These are phyloP conservation scores for Zygoascus hellenicus DNA, from an alignment of 1,139 yeast species.

Conservation along the genomic window DNA sequence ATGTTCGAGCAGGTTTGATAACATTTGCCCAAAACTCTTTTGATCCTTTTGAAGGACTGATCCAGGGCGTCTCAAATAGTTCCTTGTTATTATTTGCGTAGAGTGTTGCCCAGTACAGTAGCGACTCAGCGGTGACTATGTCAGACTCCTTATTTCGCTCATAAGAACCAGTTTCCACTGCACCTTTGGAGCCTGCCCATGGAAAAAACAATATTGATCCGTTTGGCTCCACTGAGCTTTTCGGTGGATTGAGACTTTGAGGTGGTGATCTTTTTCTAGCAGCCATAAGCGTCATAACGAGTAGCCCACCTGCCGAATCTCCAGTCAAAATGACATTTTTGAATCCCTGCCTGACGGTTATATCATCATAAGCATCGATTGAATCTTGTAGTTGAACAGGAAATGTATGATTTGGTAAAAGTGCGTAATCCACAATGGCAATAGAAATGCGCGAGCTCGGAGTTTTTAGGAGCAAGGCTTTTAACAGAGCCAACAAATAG, in stretches of 20 bases:
- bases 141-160: neutral
- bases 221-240: neutral
- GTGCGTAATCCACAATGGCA: slow-evolving; percentile 37
- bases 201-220: neutral
- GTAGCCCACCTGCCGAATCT: slow-evolving; percentile 46
- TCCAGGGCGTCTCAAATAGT: neutral
- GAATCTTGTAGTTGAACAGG: slow-evolving; percentile 41
- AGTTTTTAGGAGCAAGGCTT: slow-evolving; percentile 11
- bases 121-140: neutral
- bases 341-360: slow-evolving; percentile 28
- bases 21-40: neutral
- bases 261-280: neutral
- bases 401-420: slow-evolving; percentile 32
- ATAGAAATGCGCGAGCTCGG: slow-evolving; percentile 25
- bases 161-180: neutral
- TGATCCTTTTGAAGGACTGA: neutral
- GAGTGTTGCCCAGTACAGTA: neutral
- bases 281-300: slow-evolving; percentile 20
- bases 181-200: neutral
- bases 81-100: neutral
- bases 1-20: neutral
- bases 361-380: slow-evolving; percentile 29
- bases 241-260: too few species aligned
- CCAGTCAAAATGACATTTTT: slow-evolving; percentile 37
- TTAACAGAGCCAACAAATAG: slow-evolving; percentile 31